A percentile compares a stretch with the other conserved stretches of the same genome.
Conservation (phyloP, 257 asterid genomes). For the Catharanthus roseus region DNA sequence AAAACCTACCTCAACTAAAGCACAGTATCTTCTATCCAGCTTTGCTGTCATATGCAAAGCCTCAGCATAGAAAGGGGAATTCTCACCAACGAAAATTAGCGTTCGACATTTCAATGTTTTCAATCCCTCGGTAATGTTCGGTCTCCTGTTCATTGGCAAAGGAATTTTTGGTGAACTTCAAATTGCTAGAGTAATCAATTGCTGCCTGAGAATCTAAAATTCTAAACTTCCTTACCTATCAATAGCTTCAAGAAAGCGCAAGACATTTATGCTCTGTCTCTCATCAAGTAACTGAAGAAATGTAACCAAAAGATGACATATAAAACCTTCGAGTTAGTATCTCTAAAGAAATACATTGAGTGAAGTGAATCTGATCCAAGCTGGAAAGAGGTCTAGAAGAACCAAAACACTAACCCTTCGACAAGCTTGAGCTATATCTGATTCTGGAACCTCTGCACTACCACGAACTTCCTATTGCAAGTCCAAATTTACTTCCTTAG, state of each 20-base stretch:
- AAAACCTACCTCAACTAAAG: conserved; percentile 78
- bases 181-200: not conserved
- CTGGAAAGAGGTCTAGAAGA: conserved; percentile 12
- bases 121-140: conserved; percentile 63
- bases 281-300: conserved; percentile 71
- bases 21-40: conserved; percentile 74
- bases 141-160: conserved; percentile 55
- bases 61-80: conserved; percentile 71
- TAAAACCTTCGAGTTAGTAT: not conserved
- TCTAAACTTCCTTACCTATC: conserved; percentile 38
- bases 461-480: conserved; percentile 79
- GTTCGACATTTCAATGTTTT: conserved; percentile 70
- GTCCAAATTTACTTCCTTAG: conserved; percentile 12
- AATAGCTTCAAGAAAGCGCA: conserved; percentile 78
- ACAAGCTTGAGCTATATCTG: conserved; percentile 91
- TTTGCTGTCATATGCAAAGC: conserved; percentile 64
- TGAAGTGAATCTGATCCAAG: not conserved
- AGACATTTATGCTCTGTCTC: conserved; percentile 72
- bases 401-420: conserved; percentile 60
- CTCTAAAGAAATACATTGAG: not conserved
- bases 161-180: conserved; percentile 6
- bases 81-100: conserved; percentile 77
- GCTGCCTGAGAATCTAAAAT: not conserved
- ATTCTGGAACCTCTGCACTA: conserved; percentile 54
- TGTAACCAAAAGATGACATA: conserved; percentile 3